A percentile compares a stretch with the other conserved stretches of the same genome.
These are phyloP conservation scores for Prunus mume DNA, from an alignment of 306 rosid species.

Conservation along the genomic window DNA sequence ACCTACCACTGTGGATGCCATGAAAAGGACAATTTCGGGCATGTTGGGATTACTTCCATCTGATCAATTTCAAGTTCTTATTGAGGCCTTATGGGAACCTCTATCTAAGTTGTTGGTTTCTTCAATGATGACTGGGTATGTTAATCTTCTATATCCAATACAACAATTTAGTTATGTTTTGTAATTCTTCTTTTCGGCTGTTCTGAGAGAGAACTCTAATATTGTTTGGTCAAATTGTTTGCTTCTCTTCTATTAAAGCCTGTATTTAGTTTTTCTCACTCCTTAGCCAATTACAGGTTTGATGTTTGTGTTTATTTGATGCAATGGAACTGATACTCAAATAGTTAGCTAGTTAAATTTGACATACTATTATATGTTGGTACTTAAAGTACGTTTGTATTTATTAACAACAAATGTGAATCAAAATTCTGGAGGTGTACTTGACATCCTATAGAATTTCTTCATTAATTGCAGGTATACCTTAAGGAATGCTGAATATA, in stretches of 20 bases:
- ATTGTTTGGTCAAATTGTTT: not conserved
- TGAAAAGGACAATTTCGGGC: conserved; percentile 93
- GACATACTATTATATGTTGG: not conserved
- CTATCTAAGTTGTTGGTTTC: conserved; percentile 84
- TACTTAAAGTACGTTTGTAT: not conserved
- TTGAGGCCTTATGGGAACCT: conserved; percentile 92
- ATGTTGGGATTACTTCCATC: conserved; percentile 97
- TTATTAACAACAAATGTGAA: not conserved
- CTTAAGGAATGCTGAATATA: conserved; percentile 84
- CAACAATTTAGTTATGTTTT: not conserved
- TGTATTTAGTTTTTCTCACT: not conserved
- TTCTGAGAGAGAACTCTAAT: not conserved
- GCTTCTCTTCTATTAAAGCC: not conserved
- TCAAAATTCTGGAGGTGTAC: conserved; percentile 17
- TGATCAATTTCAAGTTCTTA: conserved; percentile 74
- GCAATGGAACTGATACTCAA: not conserved
- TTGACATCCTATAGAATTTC: conserved; percentile 17
- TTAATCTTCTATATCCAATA: not conserved
- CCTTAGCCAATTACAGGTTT: not conserved
- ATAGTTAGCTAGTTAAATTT: not conserved
- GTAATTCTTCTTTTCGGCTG: not conserved
- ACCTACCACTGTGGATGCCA: conserved; percentile 80
- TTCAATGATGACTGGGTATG: conserved; percentile 95
- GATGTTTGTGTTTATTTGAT: not conserved
- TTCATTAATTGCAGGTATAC: conserved; percentile 63